These are phyloP conservation scores for Drechmeria coniospora DNA, from an alignment of 2,329 filamentous ascomycete species.

Conservation along the genomic window DNA sequence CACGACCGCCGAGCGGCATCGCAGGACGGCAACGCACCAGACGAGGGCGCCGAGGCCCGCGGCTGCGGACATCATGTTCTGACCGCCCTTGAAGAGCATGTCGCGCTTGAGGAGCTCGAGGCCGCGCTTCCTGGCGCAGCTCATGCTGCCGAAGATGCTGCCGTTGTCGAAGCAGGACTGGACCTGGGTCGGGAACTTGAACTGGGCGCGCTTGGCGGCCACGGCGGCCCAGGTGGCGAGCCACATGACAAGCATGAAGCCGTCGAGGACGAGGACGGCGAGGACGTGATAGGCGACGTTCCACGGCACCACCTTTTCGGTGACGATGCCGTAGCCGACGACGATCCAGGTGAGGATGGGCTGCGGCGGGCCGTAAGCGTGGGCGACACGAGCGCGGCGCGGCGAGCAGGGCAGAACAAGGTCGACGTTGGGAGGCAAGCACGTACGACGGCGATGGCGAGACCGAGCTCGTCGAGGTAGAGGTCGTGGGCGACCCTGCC, in stretches of 20 bases:
- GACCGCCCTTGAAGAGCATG: slow-evolving; percentile 19
- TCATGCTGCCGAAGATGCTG: slow-evolving; percentile 21
- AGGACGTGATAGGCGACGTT: slow-evolving; percentile 25
- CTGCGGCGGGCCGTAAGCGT: slow-evolving; percentile 10
- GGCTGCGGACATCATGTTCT: slow-evolving; percentile 20
- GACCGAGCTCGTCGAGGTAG: slow-evolving; percentile 23
- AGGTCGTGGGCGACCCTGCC: slow-evolving; percentile 23
- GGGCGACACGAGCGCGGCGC: background rate
- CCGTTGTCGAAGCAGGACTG: slow-evolving; percentile 20
- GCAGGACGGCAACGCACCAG: slow-evolving; percentile 19
- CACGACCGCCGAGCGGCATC: background rate
- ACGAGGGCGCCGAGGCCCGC: slow-evolving; percentile 28
- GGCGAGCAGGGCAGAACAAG: background rate
- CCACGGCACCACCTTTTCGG: slow-evolving; percentile 22
- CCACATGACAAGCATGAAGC: slow-evolving; percentile 30
- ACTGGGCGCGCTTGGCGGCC: slow-evolving; percentile 22
- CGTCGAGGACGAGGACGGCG: slow-evolving; percentile 27
- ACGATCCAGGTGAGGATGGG: slow-evolving; percentile 29
- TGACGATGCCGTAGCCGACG: slow-evolving; percentile 23
- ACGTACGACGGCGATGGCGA: slow-evolving; percentile 25
- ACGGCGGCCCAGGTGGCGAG: slow-evolving; percentile 26
- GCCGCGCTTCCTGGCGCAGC: slow-evolving; percentile 17
- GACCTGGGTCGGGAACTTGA: slow-evolving; percentile 16
- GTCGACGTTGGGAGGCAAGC: background rate
- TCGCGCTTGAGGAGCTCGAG: slow-evolving; percentile 6